phyloP scores from a whole-genome alignment of 2,329 filamentous ascomycete species.

The Sporothrix variecibatus region DNA sequence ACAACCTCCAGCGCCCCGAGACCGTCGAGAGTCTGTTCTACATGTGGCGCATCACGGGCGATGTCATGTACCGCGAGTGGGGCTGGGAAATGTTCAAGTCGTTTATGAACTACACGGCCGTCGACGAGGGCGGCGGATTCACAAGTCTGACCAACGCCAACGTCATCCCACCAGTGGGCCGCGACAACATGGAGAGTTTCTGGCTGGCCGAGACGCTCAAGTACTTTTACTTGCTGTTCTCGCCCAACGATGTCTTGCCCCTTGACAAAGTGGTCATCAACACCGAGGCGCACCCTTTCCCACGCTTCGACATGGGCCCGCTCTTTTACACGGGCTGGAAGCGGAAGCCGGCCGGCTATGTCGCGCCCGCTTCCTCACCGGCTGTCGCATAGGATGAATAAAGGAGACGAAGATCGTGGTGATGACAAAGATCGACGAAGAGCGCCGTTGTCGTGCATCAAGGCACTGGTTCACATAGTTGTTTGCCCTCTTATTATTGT shows the following conservation, averaged over 20 bases:
- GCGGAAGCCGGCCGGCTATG: constrained; percentile 50
- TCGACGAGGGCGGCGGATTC: constrained; percentile 77
- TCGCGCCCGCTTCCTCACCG: not conserved
- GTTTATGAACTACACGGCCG: constrained; percentile 82
- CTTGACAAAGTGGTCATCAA: constrained; percentile 90
- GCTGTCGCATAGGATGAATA: not conserved
- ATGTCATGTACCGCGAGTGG: constrained; percentile 88
- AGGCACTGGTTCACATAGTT: not conserved
- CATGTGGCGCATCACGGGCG: constrained; percentile 97
- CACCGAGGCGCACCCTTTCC: constrained; percentile 90
- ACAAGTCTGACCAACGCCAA: constrained; percentile 78
- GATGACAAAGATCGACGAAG: not conserved
- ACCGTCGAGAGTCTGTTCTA: constrained; percentile 96
- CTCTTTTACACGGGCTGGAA: constrained; percentile 81
- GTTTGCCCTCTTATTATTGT: not conserved
- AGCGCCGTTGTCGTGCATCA: not conserved
- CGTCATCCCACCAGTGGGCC: constrained; percentile 64
- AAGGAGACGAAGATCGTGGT: not conserved
- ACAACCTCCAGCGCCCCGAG: constrained; percentile 94
- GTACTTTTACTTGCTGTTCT: constrained; percentile 96
- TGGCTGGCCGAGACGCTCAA: constrained; percentile 98
- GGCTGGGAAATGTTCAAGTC: constrained; percentile 98
- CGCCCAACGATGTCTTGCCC: constrained; percentile 76
- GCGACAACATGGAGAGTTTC: constrained; percentile 98
- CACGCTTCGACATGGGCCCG: constrained; percentile 77